Evolutionary conservation across 352 stramenopile species (phyloP), one percentile per base, ranked within the genome.

Genomic region (Pythium periplocum): DNA sequence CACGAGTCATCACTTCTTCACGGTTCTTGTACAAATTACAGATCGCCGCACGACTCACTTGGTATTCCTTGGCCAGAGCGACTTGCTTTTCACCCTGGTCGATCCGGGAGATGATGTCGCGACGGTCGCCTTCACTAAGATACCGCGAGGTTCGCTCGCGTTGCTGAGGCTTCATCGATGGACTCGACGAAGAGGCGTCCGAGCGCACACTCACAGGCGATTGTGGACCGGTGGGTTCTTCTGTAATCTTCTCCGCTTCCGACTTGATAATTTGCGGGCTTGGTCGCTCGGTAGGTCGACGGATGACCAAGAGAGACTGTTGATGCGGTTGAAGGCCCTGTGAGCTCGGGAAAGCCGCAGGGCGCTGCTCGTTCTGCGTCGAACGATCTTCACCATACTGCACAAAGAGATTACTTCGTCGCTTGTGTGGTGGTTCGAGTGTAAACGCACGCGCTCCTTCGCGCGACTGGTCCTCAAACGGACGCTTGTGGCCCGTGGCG

Each of bases 131-230:
- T 43, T 77, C 71, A 48, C 71, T 80, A 41, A 80, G 40, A 46
- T 80, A 77, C 40, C 71, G 58, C 30, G 71, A 78, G 51, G 68
- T 77, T 31, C 71, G 64, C 53, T 75, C 62, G n/a, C 70, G 64
- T 49, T 66, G 61, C 12, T 57, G 47, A 33, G 53, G 41, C 11
- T 31, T 38, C 7, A 37, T 51, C 36, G 49, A 8, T 10, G 43
- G 5, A 3, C 17, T 36, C 1, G 50, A 30, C 35, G 10, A 33
- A 8, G 47, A 42, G 39, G 32, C n/a, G 2, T 55, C 49, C 0
- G 50, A 26, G 17, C 17, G 17, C 17, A 26, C 17, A 26, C 17
- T 26, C 17, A 26, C 17, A 26, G 17, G 17, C 17, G 17, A 26
- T 26, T 26, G 17, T 26, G 17, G 17, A 26, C 17, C 17, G 17